phyloP scores from a whole-genome alignment of 495 filamentous ascomycete genomes.

The Lentithecium fluviatile region DNA sequence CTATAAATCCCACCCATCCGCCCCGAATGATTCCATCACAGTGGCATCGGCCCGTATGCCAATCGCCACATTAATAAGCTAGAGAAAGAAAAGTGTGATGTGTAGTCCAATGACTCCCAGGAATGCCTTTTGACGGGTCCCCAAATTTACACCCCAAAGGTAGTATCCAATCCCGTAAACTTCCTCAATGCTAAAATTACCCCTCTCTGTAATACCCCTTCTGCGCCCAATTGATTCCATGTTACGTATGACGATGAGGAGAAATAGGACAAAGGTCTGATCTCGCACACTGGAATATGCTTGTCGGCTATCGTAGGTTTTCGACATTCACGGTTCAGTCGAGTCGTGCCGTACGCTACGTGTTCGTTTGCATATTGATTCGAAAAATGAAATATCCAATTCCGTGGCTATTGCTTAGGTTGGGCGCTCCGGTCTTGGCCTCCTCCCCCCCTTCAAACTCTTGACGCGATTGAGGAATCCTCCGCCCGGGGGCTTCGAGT shows the following conservation, averaged over 20 bases:
- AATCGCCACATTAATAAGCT: too few species aligned
- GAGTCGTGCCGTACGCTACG: neutral
- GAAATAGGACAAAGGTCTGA: too few species aligned
- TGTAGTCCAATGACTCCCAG: neutral
- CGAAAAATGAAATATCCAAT: neutral
- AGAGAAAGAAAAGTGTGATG: neutral
- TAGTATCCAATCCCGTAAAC: too few species aligned
- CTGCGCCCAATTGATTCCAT: too few species aligned
- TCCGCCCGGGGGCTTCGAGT: constrained; percentile 50
- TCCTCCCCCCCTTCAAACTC: constrained; percentile 67
- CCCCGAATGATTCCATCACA: too few species aligned
- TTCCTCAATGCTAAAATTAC: too few species aligned
- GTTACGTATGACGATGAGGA: too few species aligned
- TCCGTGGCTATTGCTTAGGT: neutral
- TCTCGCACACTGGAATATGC: too few species aligned
- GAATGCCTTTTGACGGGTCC: neutral
- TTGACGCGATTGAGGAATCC: constrained; percentile 82
- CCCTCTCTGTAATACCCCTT: too few species aligned
- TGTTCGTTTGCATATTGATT: neutral
- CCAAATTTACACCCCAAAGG: neutral
- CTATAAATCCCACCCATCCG: too few species aligned
- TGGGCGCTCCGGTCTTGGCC: constrained; percentile 40
- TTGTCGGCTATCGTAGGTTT: too few species aligned
- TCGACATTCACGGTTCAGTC: neutral
- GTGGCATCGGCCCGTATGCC: too few species aligned